phyloP scores from a whole-genome alignment of 225 moss, liverwort and hornwort genomes.

The Ulota crispa region DNA sequence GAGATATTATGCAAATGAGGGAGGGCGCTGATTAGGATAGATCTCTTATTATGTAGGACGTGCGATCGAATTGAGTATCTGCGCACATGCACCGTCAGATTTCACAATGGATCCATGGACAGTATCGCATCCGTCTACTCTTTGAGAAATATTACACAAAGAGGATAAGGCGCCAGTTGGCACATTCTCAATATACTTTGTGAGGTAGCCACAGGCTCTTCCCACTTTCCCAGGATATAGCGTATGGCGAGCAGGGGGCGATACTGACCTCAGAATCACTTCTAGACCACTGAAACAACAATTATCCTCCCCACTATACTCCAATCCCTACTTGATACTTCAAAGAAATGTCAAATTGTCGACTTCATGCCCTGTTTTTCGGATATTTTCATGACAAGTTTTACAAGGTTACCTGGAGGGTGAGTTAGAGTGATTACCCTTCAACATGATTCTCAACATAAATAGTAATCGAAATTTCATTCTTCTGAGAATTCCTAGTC shows the following conservation, averaged over 20 bases:
- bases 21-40: too few relatives aligned
- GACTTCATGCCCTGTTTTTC: too few relatives aligned
- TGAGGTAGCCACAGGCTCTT: conserved; percentile 18
- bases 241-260: not conserved
- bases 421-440: accelerated
- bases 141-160: not conserved
- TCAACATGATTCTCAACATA: not conserved
- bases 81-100: not conserved
- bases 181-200: not conserved
- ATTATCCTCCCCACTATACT: too few relatives aligned
- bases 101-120: not conserved
- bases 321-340: not conserved
- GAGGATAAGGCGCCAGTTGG: conserved; percentile 23
- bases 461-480: too few relatives aligned
- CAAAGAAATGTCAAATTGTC: too few relatives aligned
- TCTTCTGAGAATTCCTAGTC: too few relatives aligned
- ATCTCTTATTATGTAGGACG: too few relatives aligned
- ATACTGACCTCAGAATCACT: not conserved
- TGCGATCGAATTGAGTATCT: not conserved
- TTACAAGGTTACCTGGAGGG: too few relatives aligned
- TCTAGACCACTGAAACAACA: not conserved
- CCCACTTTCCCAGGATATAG: not conserved
- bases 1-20: too few relatives aligned
- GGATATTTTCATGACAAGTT: accelerated
- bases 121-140: not conserved